These are phyloP conservation scores for Eucalyptus tenuipes DNA, from an alignment of 345 rosid genomes.

Conservation along the genomic window DNA sequence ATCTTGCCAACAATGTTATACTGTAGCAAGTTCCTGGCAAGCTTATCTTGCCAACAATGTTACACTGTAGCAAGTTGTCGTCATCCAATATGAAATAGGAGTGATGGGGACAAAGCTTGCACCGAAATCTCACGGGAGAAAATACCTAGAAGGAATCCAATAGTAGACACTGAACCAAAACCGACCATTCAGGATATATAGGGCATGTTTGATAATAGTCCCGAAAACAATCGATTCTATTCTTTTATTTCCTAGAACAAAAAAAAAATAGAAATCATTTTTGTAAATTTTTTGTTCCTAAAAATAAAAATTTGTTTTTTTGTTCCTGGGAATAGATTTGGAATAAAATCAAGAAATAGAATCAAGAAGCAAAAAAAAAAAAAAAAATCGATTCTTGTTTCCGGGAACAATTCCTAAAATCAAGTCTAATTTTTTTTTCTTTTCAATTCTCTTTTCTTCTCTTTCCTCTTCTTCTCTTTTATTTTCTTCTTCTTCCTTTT, in stretches of 20 bases:
- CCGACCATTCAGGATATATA: background rate
- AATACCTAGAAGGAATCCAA: background rate
- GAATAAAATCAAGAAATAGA: too few relatives aligned
- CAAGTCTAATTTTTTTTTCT: too few relatives aligned
- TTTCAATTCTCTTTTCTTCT: too few relatives aligned
- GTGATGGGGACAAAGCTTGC: background rate
- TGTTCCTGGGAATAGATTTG: rapidly evolving
- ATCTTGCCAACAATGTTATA: background rate
- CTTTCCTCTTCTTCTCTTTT: too few relatives aligned
- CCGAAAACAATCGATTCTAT: too few relatives aligned
- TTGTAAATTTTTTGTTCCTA: too few relatives aligned
- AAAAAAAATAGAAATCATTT: too few relatives aligned
- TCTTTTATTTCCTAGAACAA: rapidly evolving
- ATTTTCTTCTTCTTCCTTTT: too few relatives aligned
- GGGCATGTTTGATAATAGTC: background rate
- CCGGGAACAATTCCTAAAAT: rapidly evolving
- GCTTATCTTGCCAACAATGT: background rate
- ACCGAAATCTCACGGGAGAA: background rate
- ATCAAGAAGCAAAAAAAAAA: too few relatives aligned
- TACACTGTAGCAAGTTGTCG: background rate
- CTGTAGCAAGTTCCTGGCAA: background rate
- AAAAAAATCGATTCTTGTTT: rapidly evolving
- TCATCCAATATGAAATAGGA: background rate
- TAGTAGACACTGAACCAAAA: background rate
- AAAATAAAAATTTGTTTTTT: too few relatives aligned